phyloP scores from a whole-genome alignment of 176 grass and related monocot genomes.

The Themeda triandra region DNA sequence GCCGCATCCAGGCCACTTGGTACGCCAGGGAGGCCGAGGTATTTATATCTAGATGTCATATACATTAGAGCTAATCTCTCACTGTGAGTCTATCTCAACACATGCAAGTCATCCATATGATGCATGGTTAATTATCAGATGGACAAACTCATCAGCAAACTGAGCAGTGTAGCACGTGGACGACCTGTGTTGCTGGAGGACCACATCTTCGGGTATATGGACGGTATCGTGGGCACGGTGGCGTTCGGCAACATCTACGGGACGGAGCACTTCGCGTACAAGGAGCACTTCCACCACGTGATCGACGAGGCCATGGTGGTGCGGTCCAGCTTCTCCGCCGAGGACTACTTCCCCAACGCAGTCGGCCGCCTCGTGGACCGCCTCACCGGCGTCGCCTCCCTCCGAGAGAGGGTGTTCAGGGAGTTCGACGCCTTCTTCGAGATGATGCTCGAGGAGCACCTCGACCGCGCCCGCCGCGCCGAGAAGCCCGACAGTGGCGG shows the following conservation, averaged over 20 bases:
- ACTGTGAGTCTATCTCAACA: too few species aligned
- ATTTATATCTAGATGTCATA: too few species aligned
- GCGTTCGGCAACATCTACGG: slow-evolving; percentile 40
- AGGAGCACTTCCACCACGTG: slow-evolving; percentile 22
- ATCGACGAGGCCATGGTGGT: slow-evolving; percentile 25
- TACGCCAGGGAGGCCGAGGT: slow-evolving; percentile 10
- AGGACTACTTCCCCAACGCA: slow-evolving; percentile 34
- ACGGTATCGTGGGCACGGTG: slow-evolving; percentile 37
- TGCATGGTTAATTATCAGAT: too few species aligned
- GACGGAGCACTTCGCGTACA: not conserved
- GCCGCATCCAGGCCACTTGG: slow-evolving; percentile 28
- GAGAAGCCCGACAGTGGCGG: not conserved
- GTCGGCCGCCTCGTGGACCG: not conserved
- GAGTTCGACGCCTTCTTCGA: slow-evolving; percentile 38
- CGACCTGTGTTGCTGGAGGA: not conserved
- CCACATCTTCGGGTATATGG: slow-evolving; percentile 23
- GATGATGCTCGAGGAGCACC: slow-evolving; percentile 22
- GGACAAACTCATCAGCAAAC: not conserved
- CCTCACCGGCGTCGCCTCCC: slow-evolving; percentile 1
- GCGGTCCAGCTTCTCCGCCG: slow-evolving; percentile 11
- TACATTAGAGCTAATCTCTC: too few species aligned
- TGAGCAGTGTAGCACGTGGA: not conserved
- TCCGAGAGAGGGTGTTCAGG: slow-evolving; percentile 18
- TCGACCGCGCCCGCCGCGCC: not conserved
- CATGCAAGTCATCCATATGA: too few species aligned